Conservation (phyloP, 2,329 filamentous ascomycete species). For the Cladobotryum mycophilum region DNA sequence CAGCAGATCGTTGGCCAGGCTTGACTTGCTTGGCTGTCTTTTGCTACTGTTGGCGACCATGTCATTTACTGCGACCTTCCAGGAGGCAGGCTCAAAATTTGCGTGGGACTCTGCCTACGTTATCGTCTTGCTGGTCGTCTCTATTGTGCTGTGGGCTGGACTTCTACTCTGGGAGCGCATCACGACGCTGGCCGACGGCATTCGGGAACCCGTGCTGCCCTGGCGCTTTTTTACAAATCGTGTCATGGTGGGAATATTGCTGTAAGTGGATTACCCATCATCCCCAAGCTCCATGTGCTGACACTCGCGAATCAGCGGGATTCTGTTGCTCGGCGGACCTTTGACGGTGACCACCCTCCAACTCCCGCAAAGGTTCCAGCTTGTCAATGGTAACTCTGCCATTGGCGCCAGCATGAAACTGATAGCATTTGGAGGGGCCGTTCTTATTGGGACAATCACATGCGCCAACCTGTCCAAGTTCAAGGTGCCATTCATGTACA, state of each 20-base stretch:
- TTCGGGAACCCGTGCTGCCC: not conserved
- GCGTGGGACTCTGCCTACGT: constrained; percentile 36
- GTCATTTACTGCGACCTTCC: constrained; percentile 39
- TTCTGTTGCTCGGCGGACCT: constrained; percentile 1
- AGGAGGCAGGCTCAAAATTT: constrained; percentile 37
- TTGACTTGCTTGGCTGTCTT: constrained; percentile 20
- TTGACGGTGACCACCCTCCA: constrained; percentile 11
- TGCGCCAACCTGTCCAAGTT: not conserved
- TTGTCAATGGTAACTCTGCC: constrained; percentile 12
- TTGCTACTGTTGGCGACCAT: constrained; percentile 35
- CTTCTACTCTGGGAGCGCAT: not conserved
- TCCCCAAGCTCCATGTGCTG: not conserved
- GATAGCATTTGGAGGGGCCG: constrained; percentile 11
- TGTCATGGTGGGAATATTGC: not conserved
- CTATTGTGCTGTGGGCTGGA: not conserved
- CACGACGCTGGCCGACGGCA: not conserved
- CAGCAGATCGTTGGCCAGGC: constrained; percentile 4
- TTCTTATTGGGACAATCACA: constrained; percentile 1
- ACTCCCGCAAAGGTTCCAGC: constrained; percentile 17
- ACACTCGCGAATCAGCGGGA: not conserved
- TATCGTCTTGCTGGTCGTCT: constrained; percentile 20
- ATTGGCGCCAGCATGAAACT: constrained; percentile 14
- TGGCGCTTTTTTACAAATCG: not conserved
- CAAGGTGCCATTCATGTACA: not conserved
- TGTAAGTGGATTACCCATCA: not conserved